Conservation (phyloP, 805 yeast genomes). For the Millerozyma miso region DNA sequence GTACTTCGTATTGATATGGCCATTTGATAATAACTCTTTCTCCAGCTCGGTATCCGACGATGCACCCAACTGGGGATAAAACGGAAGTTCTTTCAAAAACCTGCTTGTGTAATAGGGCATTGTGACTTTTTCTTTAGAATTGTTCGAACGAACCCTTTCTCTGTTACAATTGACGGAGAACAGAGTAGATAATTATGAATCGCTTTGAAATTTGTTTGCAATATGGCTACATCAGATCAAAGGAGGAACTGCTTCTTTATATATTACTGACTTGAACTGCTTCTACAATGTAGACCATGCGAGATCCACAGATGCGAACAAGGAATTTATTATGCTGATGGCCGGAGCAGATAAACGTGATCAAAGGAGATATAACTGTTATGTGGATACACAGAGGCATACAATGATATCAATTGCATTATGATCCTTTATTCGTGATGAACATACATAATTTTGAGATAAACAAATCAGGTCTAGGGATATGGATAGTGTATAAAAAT, state of each 20-base stretch:
- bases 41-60: slow-evolving; percentile 11
- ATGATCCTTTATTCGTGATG: too few species aligned
- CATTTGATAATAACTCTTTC: slow-evolving; percentile 18
- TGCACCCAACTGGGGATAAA: slow-evolving; percentile 14
- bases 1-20: slow-evolving; percentile 12
- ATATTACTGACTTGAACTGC: too few species aligned
- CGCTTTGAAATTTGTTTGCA: too few species aligned
- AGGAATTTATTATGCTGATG: neutral
- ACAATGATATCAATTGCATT: too few species aligned
- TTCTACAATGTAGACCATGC: neutral
- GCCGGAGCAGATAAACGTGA: neutral
- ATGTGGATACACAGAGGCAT: too few species aligned
- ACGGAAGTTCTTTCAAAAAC: slow-evolving; percentile 12
- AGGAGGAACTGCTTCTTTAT: too few species aligned
- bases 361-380: neutral
- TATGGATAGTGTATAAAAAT: too few species aligned
- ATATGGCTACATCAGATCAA: too few species aligned
- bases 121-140: neutral
- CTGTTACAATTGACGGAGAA: neutral
- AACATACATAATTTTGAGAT: too few species aligned
- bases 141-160: neutral
- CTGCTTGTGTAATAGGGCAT: neutral
- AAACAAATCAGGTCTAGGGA: too few species aligned
- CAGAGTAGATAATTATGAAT: too few species aligned
- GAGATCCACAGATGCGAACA: neutral